These are phyloP conservation scores for Hyaloperonospora brassicae DNA, from an alignment of 352 stramenopile genomes.

Conservation along the genomic window DNA sequence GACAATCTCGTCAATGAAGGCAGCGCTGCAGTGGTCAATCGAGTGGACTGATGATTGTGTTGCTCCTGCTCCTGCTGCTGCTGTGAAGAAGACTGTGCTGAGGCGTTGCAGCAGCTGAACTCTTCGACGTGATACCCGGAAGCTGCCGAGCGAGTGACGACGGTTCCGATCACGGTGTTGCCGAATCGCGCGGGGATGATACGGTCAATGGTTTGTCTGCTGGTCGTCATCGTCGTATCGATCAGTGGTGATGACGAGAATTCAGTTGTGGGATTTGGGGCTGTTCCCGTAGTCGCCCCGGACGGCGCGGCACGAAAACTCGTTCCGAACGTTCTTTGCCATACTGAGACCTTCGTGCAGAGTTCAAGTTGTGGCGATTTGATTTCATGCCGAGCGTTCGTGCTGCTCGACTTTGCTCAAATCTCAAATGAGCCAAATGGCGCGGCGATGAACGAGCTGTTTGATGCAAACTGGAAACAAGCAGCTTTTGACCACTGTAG, in stretches of 20 bases:
- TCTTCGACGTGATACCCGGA: constrained; percentile 4
- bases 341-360: too few species aligned
- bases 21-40: constrained; percentile 8
- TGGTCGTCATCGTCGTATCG: constrained; percentile 20
- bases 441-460: constrained; percentile 3
- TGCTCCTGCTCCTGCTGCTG: constrained; percentile 7
- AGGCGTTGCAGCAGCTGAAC: constrained; percentile 2
- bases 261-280: constrained; percentile 6
- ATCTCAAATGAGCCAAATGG: constrained; percentile 22
- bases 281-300: too few species aligned
- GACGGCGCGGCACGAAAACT: too few species aligned
- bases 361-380: constrained; percentile 15
- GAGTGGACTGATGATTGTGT: too few species aligned
- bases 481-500: too few species aligned
- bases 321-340: too few species aligned
- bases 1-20: constrained; percentile 19
- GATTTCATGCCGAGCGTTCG: constrained; percentile 8
- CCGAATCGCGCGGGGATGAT: constrained; percentile 16
- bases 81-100: background rate
- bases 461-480: too few species aligned
- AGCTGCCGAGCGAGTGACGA: constrained; percentile 12
- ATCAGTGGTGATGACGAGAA: background rate
- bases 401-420: constrained; percentile 8
- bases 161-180: constrained; percentile 23
- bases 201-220: constrained; percentile 16